Base-by-base conservation (phyloP, 352 stramenopile genomes). In the Peronospora farinosa region DNA sequence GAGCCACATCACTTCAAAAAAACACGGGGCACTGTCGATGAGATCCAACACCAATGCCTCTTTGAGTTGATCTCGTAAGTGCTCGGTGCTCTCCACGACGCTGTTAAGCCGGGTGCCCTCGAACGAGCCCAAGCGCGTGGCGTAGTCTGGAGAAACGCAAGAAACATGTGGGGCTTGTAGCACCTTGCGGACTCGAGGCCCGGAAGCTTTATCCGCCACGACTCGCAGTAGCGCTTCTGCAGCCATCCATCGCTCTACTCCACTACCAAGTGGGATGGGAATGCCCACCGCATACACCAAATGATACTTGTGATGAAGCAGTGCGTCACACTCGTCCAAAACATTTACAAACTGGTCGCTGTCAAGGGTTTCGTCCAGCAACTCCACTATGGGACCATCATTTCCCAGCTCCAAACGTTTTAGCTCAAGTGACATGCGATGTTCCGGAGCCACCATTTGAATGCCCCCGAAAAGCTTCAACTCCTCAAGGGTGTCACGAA, bases 221-320 rank as follows among this genome's bases (percentile, higher is more conserved):
- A 69, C 54, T 5, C 53, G 59, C 7, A 87, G 40, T 7, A 85
- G 38, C 0, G 62, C 57, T 44, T 95, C 65, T 4, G 74, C 72
- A 16, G 55, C 70, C 7, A 66, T 57, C 67, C 74, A 91, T 31
- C 86, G 62, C 25, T 75, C 48, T 5, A 66, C 41, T 0, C 78
- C 78, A 28, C 51, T 62, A 30, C 70, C 71, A 6, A 96, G 72
- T 7, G 51, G 44, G 5, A 60, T 47, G 2, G 72, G 52, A 0
- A 31, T 57, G 0, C 86, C 85, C 1, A 92, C 68, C 1, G 86
- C 81, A 49, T 97, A 96, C 33, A 96, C 74, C 15, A 96, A 73
- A 38, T 95, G 86, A 51, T 93, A 96, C 11, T 78, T 75, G 60
- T 95, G 78, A 19, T 89, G 74, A 0, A 96, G 70, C 7, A 96